Base-by-base conservation (phyloP, 352 stramenopile species). In the Globisporangium perplexum region DNA sequence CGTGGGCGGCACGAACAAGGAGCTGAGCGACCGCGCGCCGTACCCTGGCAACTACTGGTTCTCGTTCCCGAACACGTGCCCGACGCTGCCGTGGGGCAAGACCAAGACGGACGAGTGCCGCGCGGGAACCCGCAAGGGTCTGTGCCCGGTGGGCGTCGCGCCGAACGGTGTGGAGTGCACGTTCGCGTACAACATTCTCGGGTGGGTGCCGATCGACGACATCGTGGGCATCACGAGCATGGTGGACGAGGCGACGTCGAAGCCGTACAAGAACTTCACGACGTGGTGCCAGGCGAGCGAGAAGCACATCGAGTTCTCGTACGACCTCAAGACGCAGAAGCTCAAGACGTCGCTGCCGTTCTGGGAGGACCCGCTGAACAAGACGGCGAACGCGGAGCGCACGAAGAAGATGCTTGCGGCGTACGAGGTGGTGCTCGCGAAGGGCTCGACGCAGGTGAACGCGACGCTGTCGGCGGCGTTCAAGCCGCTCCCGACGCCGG, bases 211-310 rank as follows among this genome's bases (percentile, higher is more conserved):
- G n/a, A 83, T 90, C 44, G 80, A 88, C 52, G 80, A 90, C 62
- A 62, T 90, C 7, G 80, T 90, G 4, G 77, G 77, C 45, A 90
- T 90, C 55, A 90, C 75, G 15, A 69, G 66, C 22, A 82, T 86
- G 63, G 52, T 57, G 28, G 85, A 66, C 60, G 74, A 86, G 60
- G 58, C 58, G 22, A 85, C 74, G 24, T 57, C 48, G 35, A 48
- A 80, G 47, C 53, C 53, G 33, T 90, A 83, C 62, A 55, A 57
- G 26, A 82, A 87, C 67, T 88, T 87, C 36, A 55, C 66, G 33
- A 17, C 10, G 33, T 38, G 33, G 33, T 38, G 33, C 33, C 1
- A 38, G 10, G 33, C 33, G 33, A 38, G 14, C 33, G 33, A 38
- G 33, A 18, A 17, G 11, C 10, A 38, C 33, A 38, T 38, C 7